A percentile compares a stretch with the other conserved stretches of the same genome.
Evolutionary conservation across 176 grass and related monocot species (phyloP).

Genomic region (Avena atlantica): DNA sequence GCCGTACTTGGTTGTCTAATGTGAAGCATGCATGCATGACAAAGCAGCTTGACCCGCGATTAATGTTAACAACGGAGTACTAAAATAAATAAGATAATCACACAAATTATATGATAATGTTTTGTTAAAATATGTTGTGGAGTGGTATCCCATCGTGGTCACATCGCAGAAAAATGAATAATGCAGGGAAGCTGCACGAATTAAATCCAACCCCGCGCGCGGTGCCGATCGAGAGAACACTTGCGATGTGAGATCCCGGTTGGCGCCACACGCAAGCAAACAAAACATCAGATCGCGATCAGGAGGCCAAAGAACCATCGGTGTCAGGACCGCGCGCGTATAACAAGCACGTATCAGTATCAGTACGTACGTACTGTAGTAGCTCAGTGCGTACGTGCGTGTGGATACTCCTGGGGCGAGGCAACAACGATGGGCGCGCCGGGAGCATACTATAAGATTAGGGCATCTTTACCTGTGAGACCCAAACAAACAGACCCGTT

Average conservation of each 20-base stretch:
- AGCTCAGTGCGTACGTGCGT: too few relatives aligned
- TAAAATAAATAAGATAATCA: too few relatives aligned
- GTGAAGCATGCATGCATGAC: not conserved
- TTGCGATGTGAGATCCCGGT: not conserved
- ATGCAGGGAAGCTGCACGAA: not conserved
- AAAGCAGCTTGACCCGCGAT: not conserved
- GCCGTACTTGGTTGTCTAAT: too few relatives aligned
- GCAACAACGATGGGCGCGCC: too few relatives aligned
- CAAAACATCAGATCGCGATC: conserved; percentile 8
- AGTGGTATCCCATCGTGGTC: not conserved
- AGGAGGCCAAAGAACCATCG: not conserved
- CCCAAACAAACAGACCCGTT: too few relatives aligned
- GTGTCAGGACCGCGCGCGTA: not conserved
- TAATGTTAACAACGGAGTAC: not conserved
- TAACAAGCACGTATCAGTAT: not conserved
- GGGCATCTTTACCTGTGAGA: too few relatives aligned
- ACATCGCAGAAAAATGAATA: not conserved
- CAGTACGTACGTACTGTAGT: not conserved
- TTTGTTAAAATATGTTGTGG: not conserved
- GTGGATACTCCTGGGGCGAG: too few relatives aligned
- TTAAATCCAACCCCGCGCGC: not conserved
- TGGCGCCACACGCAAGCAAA: conserved; percentile 1
- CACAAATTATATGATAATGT: too few relatives aligned
- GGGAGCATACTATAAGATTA: too few relatives aligned
- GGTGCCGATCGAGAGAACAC: not conserved